A percentile compares a stretch with the other conserved stretches of the same genome.
These are phyloP conservation scores for Metschnikowia vanudenii DNA, from an alignment of 805 yeast species.

Conservation along the genomic window DNA sequence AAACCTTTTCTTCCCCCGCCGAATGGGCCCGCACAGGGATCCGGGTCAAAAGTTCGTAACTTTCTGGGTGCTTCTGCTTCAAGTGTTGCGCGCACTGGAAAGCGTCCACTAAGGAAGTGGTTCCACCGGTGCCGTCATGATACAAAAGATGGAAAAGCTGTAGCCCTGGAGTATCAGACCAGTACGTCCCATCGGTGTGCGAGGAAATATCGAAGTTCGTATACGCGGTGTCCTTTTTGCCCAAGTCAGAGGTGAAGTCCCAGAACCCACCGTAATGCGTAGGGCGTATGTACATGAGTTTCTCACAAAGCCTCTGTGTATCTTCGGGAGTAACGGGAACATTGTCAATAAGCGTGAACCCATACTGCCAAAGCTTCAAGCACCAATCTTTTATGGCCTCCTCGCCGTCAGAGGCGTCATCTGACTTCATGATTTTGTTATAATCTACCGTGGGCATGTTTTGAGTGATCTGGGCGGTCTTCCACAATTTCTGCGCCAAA, in stretches of 20 bases:
- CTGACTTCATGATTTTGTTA: slow-evolving; percentile 41
- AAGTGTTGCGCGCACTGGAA: slow-evolving; percentile 57
- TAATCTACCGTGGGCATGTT: slow-evolving; percentile 50
- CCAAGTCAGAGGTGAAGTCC: slow-evolving; percentile 71
- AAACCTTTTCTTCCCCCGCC: slow-evolving; percentile 66
- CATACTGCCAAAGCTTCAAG: slow-evolving; percentile 51
- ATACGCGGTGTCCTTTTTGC: slow-evolving; percentile 69
- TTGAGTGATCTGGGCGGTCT: slow-evolving; percentile 36
- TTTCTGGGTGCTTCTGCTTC: slow-evolving; percentile 46
- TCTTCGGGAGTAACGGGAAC: slow-evolving; percentile 61
- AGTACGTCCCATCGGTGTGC: slow-evolving; percentile 75
- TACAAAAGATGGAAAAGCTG: slow-evolving; percentile 64
- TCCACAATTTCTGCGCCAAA: slow-evolving; percentile 45
- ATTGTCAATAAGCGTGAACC: slow-evolving; percentile 59
- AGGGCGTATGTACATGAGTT: slow-evolving; percentile 58
- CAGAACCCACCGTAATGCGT: slow-evolving; percentile 82
- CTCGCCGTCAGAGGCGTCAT: slow-evolving; percentile 29
- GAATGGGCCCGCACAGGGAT: slow-evolving; percentile 65
- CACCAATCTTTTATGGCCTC: slow-evolving; percentile 56
- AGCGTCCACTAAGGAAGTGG: slow-evolving; percentile 65
- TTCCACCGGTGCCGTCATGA: slow-evolving; percentile 68
- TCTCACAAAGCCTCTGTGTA: slow-evolving; percentile 55
- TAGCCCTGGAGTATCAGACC: slow-evolving; percentile 70
- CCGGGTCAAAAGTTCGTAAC: slow-evolving; percentile 48
- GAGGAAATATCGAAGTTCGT: slow-evolving; percentile 62